Base-by-base conservation (phyloP, 1,284 basidiomycete species). In the Melampsora abietis-canadensis region DNA sequence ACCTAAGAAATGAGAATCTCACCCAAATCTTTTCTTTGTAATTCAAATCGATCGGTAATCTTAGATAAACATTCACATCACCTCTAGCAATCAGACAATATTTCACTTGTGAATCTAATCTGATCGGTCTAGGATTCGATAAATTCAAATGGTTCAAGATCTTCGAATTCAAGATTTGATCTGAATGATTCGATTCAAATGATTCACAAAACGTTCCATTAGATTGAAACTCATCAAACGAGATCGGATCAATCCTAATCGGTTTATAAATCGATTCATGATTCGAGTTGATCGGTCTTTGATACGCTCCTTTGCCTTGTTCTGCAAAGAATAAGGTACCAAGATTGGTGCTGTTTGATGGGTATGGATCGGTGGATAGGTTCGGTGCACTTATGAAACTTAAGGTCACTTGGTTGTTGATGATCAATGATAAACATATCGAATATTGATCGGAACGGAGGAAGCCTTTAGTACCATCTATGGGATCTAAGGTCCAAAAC, bases 41-140 rank as follows among this genome's bases (percentile, higher is more conserved):
- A 15, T 87, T 88, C 19, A 88, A 87, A 17, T 90, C 88, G 7
- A 85, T 82, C 0, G 96, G 96, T 84, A 97, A 90, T 31, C 95
- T 87, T 68, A 98, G 84, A 83, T 99, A 98, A 47, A 89, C 88
- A 15, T 89, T 89, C 0, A 93, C 93, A 77, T 96, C 92, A 0
- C 94, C 93, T 57, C 94, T 85, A 1, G 90, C 88, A 19, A 98
- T 87, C 79, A 89, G 89, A 40, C 90, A 89, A 80, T 98, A 98
- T 84, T 98, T 98, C 8, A 94, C 94, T 83, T 98, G 95, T 81
- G 91, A 93, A 82, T 98, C 96, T 93, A 98, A 97, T 34, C 92
- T 86, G n/a, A 90, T 85, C 57, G 91, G 87, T 85, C 80, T 40
- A 87, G 87, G 76, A 95, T 87, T 17, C 86, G 86, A 34, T 97